Conservation (phyloP, 495 filamentous ascomycete species). For the Elaphomyces granulatus region DNA sequence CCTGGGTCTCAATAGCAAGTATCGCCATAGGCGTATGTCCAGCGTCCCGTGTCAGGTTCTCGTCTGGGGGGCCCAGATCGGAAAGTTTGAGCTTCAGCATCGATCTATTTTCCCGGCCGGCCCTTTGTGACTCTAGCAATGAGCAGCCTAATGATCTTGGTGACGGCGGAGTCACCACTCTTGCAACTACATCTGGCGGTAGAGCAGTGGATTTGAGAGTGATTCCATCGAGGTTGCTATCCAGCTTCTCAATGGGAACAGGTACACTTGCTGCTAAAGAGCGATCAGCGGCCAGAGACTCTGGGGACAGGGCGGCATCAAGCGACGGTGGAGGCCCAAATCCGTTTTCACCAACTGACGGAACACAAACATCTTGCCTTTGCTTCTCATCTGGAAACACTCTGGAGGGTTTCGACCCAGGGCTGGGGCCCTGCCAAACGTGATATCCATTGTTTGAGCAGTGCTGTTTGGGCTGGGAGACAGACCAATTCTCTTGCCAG, state of each 20-base stretch:
- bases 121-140: slow-evolving; percentile 8
- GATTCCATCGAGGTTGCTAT: slow-evolving; percentile 34
- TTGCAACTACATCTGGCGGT: slow-evolving; percentile 28
- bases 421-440: slow-evolving; percentile 33
- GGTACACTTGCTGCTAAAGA: slow-evolving; percentile 14
- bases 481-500: neutral
- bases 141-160: slow-evolving; percentile 9
- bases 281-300: slow-evolving; percentile 15
- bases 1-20: slow-evolving; percentile 23
- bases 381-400: slow-evolving; percentile 25
- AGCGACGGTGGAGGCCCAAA: slow-evolving; percentile 17
- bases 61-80: slow-evolving; percentile 26
- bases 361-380: slow-evolving; percentile 12
- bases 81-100: slow-evolving; percentile 28
- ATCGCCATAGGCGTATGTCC: slow-evolving; percentile 36
- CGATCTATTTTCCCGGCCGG: slow-evolving; percentile 19
- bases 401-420: slow-evolving; percentile 26
- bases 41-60: slow-evolving; percentile 27
- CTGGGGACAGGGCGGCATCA: slow-evolving; percentile 31
- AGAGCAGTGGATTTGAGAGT: slow-evolving; percentile 33
- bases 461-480: slow-evolving; percentile 7
- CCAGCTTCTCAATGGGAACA: slow-evolving; percentile 34
- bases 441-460: slow-evolving; percentile 3
- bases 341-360: slow-evolving; percentile 6
- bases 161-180: slow-evolving; percentile 30